phyloP scores from a whole-genome alignment of 306 rosid species.

The Amphicarpaea edgeworthii region DNA sequence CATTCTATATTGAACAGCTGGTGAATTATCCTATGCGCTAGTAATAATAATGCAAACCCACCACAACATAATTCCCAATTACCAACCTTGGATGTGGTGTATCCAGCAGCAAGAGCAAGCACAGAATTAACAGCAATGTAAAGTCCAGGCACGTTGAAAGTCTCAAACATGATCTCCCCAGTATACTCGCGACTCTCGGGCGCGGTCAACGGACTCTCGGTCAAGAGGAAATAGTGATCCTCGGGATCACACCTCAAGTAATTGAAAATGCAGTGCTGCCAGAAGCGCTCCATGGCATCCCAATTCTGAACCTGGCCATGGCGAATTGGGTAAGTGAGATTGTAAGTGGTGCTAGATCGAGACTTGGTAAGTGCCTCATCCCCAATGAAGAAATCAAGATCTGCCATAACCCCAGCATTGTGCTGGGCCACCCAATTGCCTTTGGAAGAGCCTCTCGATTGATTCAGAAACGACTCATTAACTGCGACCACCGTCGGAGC shows the following conservation, averaged over 20 bases:
- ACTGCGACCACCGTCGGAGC: constrained; percentile 87
- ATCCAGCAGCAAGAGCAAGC: constrained; percentile 99
- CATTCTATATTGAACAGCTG: constrained; percentile 28
- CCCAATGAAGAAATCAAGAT: constrained; percentile 98
- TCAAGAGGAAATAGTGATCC: constrained; percentile 95
- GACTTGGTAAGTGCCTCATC: constrained; percentile 89
- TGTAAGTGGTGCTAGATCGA: constrained; percentile 85
- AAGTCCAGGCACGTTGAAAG: constrained; percentile 98
- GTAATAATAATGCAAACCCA: constrained; percentile 11
- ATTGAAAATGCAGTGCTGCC: constrained; percentile 97
- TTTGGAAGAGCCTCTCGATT: constrained; percentile 75
- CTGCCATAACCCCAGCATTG: constrained; percentile 99
- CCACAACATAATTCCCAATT: constrained; percentile 48
- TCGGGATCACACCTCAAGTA: constrained; percentile 99
- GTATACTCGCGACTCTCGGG: constrained; percentile 98
- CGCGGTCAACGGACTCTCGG: constrained; percentile 97
- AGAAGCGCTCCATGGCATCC: constrained; percentile 97
- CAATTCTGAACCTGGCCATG: constrained; percentile 96
- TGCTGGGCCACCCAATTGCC: constrained; percentile 88
- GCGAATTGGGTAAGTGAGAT: constrained; percentile 79
- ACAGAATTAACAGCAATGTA: constrained; percentile 96
- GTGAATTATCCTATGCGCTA: constrained; percentile 19
- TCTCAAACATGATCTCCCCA: constrained; percentile 98
- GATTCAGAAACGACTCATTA: constrained; percentile 87
- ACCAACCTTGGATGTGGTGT: constrained; percentile 98